Evolutionary conservation across 208 protist genomes (phyloP).

Genomic region (Herpetomonas samuelpessoai): DNA sequence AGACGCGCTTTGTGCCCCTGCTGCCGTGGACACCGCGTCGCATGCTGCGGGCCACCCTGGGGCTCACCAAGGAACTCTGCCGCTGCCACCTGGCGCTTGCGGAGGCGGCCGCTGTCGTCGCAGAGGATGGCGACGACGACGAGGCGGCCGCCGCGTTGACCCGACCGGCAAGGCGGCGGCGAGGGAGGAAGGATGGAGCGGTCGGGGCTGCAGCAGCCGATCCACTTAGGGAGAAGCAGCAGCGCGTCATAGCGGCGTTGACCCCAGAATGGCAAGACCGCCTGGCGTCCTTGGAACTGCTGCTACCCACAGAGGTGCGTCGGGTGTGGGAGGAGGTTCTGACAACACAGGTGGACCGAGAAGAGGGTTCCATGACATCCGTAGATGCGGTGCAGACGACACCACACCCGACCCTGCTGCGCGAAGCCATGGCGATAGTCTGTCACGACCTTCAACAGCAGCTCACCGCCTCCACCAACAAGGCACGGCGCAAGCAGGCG

Average conservation of each 20-base stretch:
- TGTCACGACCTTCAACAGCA: slow-evolving; percentile 6
- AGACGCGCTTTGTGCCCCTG: slow-evolving; percentile 71
- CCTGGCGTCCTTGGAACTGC: neutral
- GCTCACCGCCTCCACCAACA: neutral
- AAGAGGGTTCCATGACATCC: neutral
- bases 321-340: too few species aligned
- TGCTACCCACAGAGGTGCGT: neutral
- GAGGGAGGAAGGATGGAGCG: neutral
- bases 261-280: neutral
- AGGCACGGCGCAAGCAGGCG: neutral
- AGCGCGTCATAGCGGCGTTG: neutral
- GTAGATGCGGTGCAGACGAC: too few species aligned
- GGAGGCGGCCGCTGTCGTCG: neutral
- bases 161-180: too few species aligned
- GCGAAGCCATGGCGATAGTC: neutral
- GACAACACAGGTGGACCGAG: neutral
- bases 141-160: neutral
- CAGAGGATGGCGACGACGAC: too few species aligned
- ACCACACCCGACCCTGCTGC: slow-evolving; percentile 1
- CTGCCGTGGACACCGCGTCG: slow-evolving; percentile 56
- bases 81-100: slow-evolving; percentile 5
- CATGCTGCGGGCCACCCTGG: slow-evolving; percentile 47
- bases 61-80: slow-evolving; percentile 25
- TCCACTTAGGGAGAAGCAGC: neutral
- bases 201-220: neutral